phyloP scores from a whole-genome alignment of 768 basidiomycete genomes.

The Serpula lacrymans region DNA sequence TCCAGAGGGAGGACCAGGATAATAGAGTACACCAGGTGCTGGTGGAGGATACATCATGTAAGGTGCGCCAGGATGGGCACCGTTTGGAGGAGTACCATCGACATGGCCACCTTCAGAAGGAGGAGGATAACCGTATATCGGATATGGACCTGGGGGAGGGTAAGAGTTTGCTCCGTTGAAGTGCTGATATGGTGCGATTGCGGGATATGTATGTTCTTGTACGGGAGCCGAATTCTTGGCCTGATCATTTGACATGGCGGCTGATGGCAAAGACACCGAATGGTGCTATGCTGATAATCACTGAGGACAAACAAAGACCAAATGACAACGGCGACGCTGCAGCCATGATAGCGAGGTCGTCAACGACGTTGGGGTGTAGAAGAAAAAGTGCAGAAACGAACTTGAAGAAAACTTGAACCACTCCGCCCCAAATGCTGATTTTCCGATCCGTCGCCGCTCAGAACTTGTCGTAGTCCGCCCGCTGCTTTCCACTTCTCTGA shows the following conservation, averaged over 20 bases:
- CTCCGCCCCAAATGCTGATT: slow-evolving; percentile 35
- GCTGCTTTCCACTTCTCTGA: too few relatives aligned
- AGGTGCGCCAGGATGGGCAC: slow-evolving; percentile 23
- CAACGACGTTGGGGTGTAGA: slow-evolving; percentile 1
- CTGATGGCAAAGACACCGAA: slow-evolving; percentile 23
- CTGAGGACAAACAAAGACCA: too few relatives aligned
- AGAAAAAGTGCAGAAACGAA: slow-evolving; percentile 4
- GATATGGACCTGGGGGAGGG: slow-evolving; percentile 30
- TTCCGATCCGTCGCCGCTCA: slow-evolving; percentile 37
- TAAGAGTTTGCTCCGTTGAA: slow-evolving; percentile 24
- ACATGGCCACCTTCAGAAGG: slow-evolving; percentile 23
- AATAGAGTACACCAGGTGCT: too few relatives aligned
- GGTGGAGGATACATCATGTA: slow-evolving; percentile 40
- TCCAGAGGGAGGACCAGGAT: slow-evolving; percentile 35
- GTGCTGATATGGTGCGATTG: slow-evolving; percentile 25
- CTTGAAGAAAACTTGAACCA: slow-evolving; percentile 17
- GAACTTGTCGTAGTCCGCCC: slow-evolving; percentile 19
- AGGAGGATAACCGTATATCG: slow-evolving; percentile 30
- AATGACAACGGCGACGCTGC: slow-evolving; percentile 8
- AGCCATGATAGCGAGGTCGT: slow-evolving; percentile 24
- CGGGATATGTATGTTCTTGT: slow-evolving; percentile 29
- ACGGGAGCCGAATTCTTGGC: slow-evolving; percentile 31
- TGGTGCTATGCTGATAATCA: too few relatives aligned
- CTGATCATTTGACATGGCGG: slow-evolving; percentile 28
- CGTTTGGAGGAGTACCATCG: slow-evolving; percentile 30